Base-by-base conservation (phyloP, 352 stramenopile species). In the Pythium chondricola region DNA sequence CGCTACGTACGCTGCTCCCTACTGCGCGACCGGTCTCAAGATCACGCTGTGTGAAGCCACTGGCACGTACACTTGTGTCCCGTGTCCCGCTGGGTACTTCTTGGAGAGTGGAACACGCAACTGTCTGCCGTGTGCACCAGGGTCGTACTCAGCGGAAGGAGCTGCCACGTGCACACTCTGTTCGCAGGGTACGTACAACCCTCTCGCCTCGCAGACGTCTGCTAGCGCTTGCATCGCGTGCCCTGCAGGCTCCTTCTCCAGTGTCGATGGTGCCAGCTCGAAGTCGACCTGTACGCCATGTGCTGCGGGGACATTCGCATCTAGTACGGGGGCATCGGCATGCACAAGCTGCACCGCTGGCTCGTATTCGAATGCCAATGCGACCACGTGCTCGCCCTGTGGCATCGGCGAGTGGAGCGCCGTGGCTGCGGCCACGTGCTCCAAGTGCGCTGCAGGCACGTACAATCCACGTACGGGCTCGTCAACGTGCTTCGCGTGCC, bases 51-150 rank as follows among this genome's bases (percentile, higher is more conserved):
- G 75, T 27, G 49, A 63, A 7, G 44, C 58, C 10, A 76, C 63
- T 0, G 61, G 59, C 54, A 69, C 58, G 27, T 87, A 87, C 60
- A 69, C 83, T 11, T 88, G 79, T 46, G 62, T 84, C 2, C 71
- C 79, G 20, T 90, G 79, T 52, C 59, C 69, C 1, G 62, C 72
- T 0, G 79, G 76, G 0, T 69, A 57, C n/a, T 90, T 72, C 32
- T 48, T 88, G 2, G 59, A 83, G 63, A 65, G 44, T 11, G 76
- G 73, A 9, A 75, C 71, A 2, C 71, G 73, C 24, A 77, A 67
- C 21, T 88, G 76, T 57, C 16, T 68, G 14, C 26, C 56, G 6
- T 88, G 73, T 44, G 35, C 43, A 3, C 58, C 63, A 18, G 76
- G 76, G 26, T 74, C 66, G 0, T 84, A 71, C 43, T 80, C 76